These are phyloP conservation scores for Mycena rebaudengoi DNA, from an alignment of 768 basidiomycete species.

Conservation along the genomic window DNA sequence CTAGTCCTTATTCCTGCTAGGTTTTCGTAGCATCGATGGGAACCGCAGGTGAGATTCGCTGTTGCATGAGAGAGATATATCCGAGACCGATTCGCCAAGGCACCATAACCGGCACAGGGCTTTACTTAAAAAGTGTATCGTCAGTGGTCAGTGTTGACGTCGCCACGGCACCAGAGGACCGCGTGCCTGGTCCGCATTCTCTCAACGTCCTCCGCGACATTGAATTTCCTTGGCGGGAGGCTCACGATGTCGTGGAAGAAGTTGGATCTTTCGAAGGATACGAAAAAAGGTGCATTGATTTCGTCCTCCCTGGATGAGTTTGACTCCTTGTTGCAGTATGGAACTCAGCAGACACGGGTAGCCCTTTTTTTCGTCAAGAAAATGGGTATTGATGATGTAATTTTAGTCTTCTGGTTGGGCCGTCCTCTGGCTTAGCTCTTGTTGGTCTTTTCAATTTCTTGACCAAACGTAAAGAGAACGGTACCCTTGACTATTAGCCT, in stretches of 20 bases:
- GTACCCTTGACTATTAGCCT: neutral
- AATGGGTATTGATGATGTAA: neutral
- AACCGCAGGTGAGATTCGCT: neutral
- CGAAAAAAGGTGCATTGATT: neutral
- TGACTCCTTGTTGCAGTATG: neutral
- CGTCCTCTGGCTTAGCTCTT: neutral
- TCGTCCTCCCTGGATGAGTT: neutral
- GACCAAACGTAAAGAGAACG: neutral
- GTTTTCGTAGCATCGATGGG: neutral
- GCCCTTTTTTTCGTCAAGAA: neutral
- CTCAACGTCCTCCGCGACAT: neutral
- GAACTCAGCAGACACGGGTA: neutral
- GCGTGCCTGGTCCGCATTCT: neutral
- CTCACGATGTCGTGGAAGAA: neutral
- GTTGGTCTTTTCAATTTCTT: neutral
- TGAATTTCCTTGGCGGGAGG: neutral
- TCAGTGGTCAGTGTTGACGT: neutral
- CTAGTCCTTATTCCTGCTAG: neutral
- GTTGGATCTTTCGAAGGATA: neutral
- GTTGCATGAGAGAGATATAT: neutral
- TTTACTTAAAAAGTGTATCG: neutral
- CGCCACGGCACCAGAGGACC: neutral
- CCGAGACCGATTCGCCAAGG: neutral
- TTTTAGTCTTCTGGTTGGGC: neutral
- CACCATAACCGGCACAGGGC: neutral